phyloP scores from a whole-genome alignment of 2,329 filamentous ascomycete genomes.

The Botrytis galanthina region DNA sequence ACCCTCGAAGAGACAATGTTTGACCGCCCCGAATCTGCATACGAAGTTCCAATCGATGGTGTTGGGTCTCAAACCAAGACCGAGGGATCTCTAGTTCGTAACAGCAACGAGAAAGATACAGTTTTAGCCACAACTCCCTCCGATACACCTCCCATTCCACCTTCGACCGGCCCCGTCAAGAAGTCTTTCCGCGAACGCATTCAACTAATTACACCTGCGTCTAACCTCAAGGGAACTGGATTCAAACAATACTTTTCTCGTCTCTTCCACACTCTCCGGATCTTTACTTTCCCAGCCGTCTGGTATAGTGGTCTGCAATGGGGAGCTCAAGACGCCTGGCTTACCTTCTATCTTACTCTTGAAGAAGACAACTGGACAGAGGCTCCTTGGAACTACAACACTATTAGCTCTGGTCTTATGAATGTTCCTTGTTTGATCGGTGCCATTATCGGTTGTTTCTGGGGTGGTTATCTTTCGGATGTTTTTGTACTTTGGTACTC shows the following conservation, averaged over 20 bases:
- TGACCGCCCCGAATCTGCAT: constrained; percentile 41
- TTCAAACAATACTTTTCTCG: constrained; percentile 53
- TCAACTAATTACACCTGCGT: constrained; percentile 53
- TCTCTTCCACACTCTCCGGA: constrained; percentile 53
- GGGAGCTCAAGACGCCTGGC: constrained; percentile 59
- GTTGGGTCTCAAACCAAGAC: constrained; percentile 15
- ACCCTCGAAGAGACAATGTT: constrained; percentile 54
- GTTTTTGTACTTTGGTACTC: constrained; percentile 50
- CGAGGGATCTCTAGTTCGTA: background rate
- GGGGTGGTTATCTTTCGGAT: constrained; percentile 57
- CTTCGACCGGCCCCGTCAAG: constrained; percentile 38
- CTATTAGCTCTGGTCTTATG: constrained; percentile 55
- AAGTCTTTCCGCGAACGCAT: constrained; percentile 54
- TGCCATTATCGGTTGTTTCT: constrained; percentile 54
- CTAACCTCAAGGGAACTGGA: constrained; percentile 52
- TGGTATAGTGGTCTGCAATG: constrained; percentile 57
- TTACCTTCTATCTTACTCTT: constrained; percentile 58
- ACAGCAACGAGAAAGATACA: constrained; percentile 23
- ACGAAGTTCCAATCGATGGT: constrained; percentile 37
- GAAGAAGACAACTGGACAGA: constrained; percentile 56
- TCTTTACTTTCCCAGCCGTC: constrained; percentile 57
- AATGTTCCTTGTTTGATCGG: constrained; percentile 55
- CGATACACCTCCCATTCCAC: constrained; percentile 15
- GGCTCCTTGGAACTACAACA: constrained; percentile 53
- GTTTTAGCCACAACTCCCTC: constrained; percentile 21